A percentile compares a stretch with the other conserved stretches of the same genome.
These are phyloP conservation scores for Escallonia herrerae DNA, from an alignment of 129 eudicot species.

Conservation along the genomic window DNA sequence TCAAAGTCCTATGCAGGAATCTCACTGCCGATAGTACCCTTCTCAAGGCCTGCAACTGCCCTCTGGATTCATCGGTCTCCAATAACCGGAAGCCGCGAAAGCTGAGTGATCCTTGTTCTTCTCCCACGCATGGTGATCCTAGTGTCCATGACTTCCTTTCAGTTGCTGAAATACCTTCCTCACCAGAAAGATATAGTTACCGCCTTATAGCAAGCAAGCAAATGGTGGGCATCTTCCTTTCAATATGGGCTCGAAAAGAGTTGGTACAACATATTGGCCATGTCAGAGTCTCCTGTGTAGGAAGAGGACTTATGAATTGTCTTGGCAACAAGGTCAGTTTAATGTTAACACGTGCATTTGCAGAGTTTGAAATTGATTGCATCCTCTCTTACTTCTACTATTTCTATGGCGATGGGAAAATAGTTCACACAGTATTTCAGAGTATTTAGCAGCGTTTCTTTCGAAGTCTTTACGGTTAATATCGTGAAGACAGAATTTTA, in stretches of 20 bases:
- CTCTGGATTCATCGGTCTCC: conserved; percentile 16
- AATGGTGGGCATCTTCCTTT: conserved; percentile 72
- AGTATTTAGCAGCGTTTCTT: no score
- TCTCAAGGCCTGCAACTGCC: conserved; percentile 58
- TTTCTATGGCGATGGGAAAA: no score
- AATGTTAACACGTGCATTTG: neutral
- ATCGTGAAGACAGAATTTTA: no score
- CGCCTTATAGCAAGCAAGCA: conserved; percentile 63
- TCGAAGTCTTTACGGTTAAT: no score
- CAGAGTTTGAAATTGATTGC: no score
- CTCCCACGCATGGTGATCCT: conserved; percentile 6
- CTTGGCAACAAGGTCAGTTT: conserved; percentile 70
- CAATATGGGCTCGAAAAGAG: conserved; percentile 59
- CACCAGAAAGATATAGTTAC: conserved; percentile 28
- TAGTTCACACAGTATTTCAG: no score
- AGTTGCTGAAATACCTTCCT: conserved; percentile 20
- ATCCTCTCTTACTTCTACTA: no score
- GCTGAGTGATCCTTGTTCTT: conserved; percentile 29
- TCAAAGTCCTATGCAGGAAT: conserved; percentile 41
- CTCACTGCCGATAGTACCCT: conserved; percentile 33
- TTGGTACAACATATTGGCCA: conserved; percentile 54
- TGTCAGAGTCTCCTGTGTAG: conserved; percentile 45
- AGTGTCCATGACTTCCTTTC: conserved; percentile 26
- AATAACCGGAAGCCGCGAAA: conserved; percentile 21
- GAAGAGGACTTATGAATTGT: conserved; percentile 72